A percentile compares a stretch with the other conserved stretches of the same genome.
phyloP scores from a whole-genome alignment of 2,329 filamentous ascomycete genomes.

The Triangularia verruculosa region DNA sequence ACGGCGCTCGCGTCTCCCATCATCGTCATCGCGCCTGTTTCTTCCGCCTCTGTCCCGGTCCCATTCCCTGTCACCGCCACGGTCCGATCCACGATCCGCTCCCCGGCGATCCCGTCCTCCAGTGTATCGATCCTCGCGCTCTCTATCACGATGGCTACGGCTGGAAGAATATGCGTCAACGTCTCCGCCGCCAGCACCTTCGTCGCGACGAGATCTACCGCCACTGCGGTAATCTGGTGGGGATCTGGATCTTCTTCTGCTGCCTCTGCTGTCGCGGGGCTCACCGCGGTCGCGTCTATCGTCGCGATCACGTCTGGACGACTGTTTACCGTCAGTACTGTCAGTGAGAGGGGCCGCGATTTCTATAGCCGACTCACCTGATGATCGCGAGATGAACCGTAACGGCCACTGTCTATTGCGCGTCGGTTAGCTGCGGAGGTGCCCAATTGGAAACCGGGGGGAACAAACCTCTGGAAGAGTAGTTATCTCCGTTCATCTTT shows the following conservation, averaged over 20 bases:
- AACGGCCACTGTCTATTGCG: slow-evolving; percentile 45
- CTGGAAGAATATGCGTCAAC: slow-evolving; percentile 86
- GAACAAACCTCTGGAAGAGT: slow-evolving; percentile 68
- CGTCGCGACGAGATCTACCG: slow-evolving; percentile 66
- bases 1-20: slow-evolving; percentile 51
- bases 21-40: slow-evolving; percentile 62
- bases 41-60: slow-evolving; percentile 63
- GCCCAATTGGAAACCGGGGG: slow-evolving; percentile 21
- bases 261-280: slow-evolving; percentile 37
- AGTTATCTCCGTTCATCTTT: slow-evolving; percentile 80
- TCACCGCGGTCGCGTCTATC: slow-evolving; percentile 41
- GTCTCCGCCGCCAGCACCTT: slow-evolving; percentile 46
- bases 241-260: slow-evolving; percentile 79
- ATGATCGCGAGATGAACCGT: slow-evolving; percentile 54
- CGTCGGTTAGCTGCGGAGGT: slow-evolving; percentile 15
- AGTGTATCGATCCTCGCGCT: slow-evolving; percentile 88
- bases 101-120: slow-evolving; percentile 57
- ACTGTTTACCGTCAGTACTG: slow-evolving; percentile 19
- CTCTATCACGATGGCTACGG: slow-evolving; percentile 85
- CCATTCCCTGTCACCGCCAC: slow-evolving; percentile 67
- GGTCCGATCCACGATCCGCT: slow-evolving; percentile 51
- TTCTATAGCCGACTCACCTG: slow-evolving; percentile 40
- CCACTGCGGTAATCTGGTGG: slow-evolving; percentile 60
- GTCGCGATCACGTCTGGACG: slow-evolving; percentile 49
- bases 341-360: background rate